Conservation (phyloP, 345 rosid species). For the Eucalyptus grandis region DNA sequence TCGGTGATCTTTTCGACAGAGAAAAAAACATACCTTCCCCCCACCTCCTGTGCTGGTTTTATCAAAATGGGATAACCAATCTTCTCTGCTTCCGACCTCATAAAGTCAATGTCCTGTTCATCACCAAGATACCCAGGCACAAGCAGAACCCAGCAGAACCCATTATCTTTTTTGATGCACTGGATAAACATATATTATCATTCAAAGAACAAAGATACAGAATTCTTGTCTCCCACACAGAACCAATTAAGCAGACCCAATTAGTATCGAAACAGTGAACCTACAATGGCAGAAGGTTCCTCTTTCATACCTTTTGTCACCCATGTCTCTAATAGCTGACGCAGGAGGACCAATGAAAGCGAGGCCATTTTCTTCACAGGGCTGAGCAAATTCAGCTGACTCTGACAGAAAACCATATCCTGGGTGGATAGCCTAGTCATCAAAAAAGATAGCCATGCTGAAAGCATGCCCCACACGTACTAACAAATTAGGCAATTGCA, state of each 20-base stretch:
- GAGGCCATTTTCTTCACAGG: conserved; percentile 71
- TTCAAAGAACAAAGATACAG: background rate
- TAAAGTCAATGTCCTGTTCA: conserved; percentile 71
- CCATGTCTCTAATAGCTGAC: conserved; percentile 94
- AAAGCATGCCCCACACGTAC: background rate
- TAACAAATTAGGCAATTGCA: background rate
- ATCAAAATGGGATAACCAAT: conserved; percentile 86
- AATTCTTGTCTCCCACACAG: background rate
- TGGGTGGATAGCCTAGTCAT: conserved; percentile 76
- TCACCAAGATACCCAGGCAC: conserved; percentile 93
- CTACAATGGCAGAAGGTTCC: background rate
- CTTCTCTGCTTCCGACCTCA: conserved; percentile 81
- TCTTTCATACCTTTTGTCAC: conserved; percentile 71
- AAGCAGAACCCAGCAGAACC: conserved; percentile 96
- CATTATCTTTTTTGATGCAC: conserved; percentile 97
- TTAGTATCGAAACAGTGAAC: background rate
- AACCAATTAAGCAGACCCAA: background rate
- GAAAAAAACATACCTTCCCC: conserved; percentile 54
- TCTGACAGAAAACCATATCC: conserved; percentile 92
- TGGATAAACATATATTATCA: conserved; percentile 5
- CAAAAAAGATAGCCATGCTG: conserved; percentile 5
- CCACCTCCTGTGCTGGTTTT: conserved; percentile 97
- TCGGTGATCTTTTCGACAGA: background rate
- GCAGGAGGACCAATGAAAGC: conserved; percentile 86
- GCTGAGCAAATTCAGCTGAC: conserved; percentile 72